A percentile compares a stretch with the other conserved stretches of the same genome.
Conservation (phyloP, 2,329 filamentous ascomycete genomes). For the Sphaerulina populicola region DNA sequence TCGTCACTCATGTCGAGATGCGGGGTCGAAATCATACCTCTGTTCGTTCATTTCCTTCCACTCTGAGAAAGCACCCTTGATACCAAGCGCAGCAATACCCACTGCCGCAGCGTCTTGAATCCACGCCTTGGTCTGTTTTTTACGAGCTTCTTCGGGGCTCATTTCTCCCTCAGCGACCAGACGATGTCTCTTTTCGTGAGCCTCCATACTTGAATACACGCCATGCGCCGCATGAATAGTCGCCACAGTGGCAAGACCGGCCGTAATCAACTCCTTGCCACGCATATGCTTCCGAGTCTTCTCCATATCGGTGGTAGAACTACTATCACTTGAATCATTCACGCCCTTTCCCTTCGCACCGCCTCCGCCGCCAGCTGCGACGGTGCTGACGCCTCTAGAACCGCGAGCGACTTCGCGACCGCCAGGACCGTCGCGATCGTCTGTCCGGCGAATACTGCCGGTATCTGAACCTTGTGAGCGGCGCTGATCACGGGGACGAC, state of each 20-base stretch:
- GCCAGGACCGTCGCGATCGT: slow-evolving; percentile 24
- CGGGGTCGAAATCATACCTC: slow-evolving; percentile 39
- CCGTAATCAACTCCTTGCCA: slow-evolving; percentile 58
- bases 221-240: slow-evolving; percentile 62
- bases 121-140: slow-evolving; percentile 55
- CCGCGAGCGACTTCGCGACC: slow-evolving; percentile 32
- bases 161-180: slow-evolving; percentile 57
- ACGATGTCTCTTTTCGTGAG: slow-evolving; percentile 52
- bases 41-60: slow-evolving; percentile 61
- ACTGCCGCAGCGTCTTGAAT: slow-evolving; percentile 58
- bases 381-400: slow-evolving; percentile 37
- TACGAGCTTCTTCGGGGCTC: slow-evolving; percentile 53
- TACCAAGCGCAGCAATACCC: slow-evolving; percentile 58
- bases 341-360: slow-evolving; percentile 11
- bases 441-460: slow-evolving; percentile 32
- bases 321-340: slow-evolving; percentile 28
- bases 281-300: slow-evolving; percentile 54
- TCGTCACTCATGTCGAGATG: slow-evolving; percentile 3
- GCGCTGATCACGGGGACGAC: slow-evolving; percentile 35
- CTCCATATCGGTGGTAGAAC: slow-evolving; percentile 49
- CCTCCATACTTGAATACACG: slow-evolving; percentile 56
- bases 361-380: slow-evolving; percentile 27
- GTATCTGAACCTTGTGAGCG: slow-evolving; percentile 37
- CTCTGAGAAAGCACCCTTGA: slow-evolving; percentile 57
- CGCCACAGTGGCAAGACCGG: slow-evolving; percentile 58